Conservation (phyloP, 2,329 filamentous ascomycete species). For the Colletotrichum caudatum region DNA sequence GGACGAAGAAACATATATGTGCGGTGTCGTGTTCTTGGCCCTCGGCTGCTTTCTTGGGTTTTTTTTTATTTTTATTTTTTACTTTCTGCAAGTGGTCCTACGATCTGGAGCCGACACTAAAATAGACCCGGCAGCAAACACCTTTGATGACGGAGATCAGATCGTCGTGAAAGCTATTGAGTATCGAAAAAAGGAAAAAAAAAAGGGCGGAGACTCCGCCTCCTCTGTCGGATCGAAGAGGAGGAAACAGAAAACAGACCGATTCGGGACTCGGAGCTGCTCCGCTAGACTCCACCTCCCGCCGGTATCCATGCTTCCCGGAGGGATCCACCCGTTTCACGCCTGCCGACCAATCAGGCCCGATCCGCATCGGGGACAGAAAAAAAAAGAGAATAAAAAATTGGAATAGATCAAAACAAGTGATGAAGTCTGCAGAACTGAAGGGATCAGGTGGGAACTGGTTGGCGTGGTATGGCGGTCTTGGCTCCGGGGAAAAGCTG, state of each 20-base stretch:
- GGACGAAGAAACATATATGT: slow-evolving; percentile 13
- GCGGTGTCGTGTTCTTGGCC: neutral
- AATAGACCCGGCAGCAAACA: slow-evolving; percentile 21
- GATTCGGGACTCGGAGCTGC: slow-evolving; percentile 20
- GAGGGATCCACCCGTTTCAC: slow-evolving; percentile 10
- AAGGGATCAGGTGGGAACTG: neutral
- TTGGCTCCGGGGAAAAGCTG: slow-evolving; percentile 29
- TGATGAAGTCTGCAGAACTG: slow-evolving; percentile 24
- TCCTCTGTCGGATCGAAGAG: neutral
- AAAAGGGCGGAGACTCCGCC: slow-evolving; percentile 38
- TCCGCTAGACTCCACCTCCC: slow-evolving; percentile 41
- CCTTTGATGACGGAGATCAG: slow-evolving; percentile 12
- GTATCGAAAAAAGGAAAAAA: neutral
- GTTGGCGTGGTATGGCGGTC: neutral
- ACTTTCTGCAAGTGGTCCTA: neutral
- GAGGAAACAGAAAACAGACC: neutral
- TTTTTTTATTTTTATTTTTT: neutral
- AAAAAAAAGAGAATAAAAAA: neutral
- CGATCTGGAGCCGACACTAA: neutral
- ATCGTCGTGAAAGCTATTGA: neutral
- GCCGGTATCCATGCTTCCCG: slow-evolving; percentile 17
- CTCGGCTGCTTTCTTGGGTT: neutral
- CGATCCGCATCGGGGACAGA: neutral
- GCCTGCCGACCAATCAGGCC: slow-evolving; percentile 8
- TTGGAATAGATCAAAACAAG: neutral